Conservation (phyloP, 2,329 filamentous ascomycete species). For the Diaporthe amygdali region DNA sequence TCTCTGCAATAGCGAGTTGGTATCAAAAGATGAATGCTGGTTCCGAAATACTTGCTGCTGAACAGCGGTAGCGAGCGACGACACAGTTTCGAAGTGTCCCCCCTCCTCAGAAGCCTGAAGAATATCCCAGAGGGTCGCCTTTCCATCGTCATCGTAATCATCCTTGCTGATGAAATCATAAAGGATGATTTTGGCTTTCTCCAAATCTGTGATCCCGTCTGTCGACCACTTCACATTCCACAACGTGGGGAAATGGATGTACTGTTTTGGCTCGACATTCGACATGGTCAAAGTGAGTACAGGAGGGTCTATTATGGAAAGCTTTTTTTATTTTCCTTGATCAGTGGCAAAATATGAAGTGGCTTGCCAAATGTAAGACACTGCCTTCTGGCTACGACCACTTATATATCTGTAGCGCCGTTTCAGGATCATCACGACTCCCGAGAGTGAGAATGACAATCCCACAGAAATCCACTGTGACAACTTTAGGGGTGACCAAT, state of each 20-base stretch:
- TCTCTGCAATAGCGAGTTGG: slow-evolving; percentile 38
- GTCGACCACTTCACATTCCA: not conserved
- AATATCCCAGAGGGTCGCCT: not conserved
- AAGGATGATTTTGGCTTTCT: not conserved
- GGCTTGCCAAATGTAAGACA: not conserved
- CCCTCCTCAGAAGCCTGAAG: not conserved
- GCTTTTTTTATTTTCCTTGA: not conserved
- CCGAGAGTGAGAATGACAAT: not conserved
- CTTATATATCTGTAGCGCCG: too few relatives aligned
- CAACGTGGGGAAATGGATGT: not conserved
- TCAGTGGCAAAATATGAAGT: too few relatives aligned
- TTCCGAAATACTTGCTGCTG: slow-evolving; percentile 34
- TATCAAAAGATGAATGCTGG: slow-evolving; percentile 35
- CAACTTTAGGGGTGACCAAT: too few relatives aligned
- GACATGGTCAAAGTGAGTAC: not conserved
- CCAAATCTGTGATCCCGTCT: not conserved
- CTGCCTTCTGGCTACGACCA: not conserved
- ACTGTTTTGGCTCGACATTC: not conserved
- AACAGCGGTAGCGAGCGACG: slow-evolving; percentile 35
- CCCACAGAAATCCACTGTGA: not conserved
- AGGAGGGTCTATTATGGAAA: too few relatives aligned
- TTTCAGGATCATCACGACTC: not conserved
- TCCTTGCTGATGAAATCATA: not conserved
- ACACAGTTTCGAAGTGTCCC: slow-evolving; percentile 14
- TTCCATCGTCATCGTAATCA: not conserved